phyloP scores from a whole-genome alignment of 352 stramenopile species.

The Plasmopara viticola region DNA sequence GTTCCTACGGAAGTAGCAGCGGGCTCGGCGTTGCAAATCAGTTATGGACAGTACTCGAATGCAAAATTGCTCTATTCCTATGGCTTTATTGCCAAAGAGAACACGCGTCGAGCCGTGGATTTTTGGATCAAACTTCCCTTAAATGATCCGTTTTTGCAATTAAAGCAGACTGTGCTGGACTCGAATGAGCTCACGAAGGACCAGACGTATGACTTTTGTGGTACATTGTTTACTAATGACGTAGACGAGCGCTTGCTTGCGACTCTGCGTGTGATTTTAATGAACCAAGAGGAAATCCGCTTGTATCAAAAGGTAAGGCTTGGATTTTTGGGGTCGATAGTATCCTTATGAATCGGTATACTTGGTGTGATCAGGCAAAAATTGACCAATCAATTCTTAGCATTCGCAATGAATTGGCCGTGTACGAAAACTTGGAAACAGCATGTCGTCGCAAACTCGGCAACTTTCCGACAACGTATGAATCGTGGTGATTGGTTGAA shows the following conservation, averaged over 20 bases:
- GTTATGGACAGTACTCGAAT: constrained; percentile 73
- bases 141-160: constrained; percentile 41
- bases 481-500: background rate
- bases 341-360: background rate
- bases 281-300: constrained; percentile 46
- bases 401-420: constrained; percentile 43
- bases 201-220: constrained; percentile 70
- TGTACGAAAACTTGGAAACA: constrained; percentile 46
- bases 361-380: constrained; percentile 20
- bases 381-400: constrained; percentile 39
- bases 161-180: constrained; percentile 63
- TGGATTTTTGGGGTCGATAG: background rate
- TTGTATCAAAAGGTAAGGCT: constrained; percentile 37
- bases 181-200: constrained; percentile 43
- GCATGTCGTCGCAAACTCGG: constrained; percentile 36
- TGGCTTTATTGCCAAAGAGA: constrained; percentile 47
- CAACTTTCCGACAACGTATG: constrained; percentile 44
- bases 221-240: constrained; percentile 43
- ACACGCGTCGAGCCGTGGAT: constrained; percentile 41
- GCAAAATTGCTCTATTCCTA: constrained; percentile 78
- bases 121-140: constrained; percentile 68
- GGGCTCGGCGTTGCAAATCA: constrained; percentile 41
- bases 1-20: constrained; percentile 27
- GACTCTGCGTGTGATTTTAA: constrained; percentile 51
- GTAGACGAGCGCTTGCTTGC: constrained; percentile 56